Evolutionary conservation across 2,329 filamentous ascomycete genomes (phyloP), one percentile per base, ranked within the genome.

Genomic region (Plenodomus lindquistii): DNA sequence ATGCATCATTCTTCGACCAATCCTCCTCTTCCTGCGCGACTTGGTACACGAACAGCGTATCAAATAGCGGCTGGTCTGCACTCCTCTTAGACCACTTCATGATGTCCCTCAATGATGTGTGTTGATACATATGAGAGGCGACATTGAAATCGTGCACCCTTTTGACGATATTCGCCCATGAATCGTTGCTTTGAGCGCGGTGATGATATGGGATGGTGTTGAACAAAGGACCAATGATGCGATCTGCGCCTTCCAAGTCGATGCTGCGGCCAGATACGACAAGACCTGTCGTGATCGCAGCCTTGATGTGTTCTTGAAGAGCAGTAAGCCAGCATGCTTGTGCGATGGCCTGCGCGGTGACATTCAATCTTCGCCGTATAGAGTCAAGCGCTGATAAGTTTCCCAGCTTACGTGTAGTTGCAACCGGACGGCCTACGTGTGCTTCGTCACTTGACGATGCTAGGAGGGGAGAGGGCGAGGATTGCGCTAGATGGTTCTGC

Each of bases 21-120:
- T 50, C 37, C 0, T 62, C 46, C 0, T 60, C 48, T 1, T 63
- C 53, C 0, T 70, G 59, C 8, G 59, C 51, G 2, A 82, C 75
- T 62, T 95, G 88, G 65, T 93, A 96, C 0, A 91, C 87, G 58
- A 97, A 95, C 1, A 97, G 75, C 0, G 80, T 86, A 50, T 96
- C 87, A 63, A 97, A 96, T 6, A 74, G 53, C 5, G 69, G 77
- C 36, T 81, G 70, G n/a, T 73, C 72, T 1, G 74, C 74, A 3
- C 80, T 80, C 4, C 77, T 75, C 0, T 81, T 79, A 56, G 84
- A 85, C 86, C 89, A 95, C 68, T 90, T 95, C 62, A 88, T 85
- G 27, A 97, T 86, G 38, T 89, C 83, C 18, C 91, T 82, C 9
- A 97, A 77, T 0, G 92, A 81, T 0, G 89, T 89, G 59, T 93